Percentiles rank a stretch among this genome's conserved stretches.
These are phyloP conservation scores for Epichloe scottii DNA, from an alignment of 2,329 filamentous ascomycete species.

Conservation along the genomic window DNA sequence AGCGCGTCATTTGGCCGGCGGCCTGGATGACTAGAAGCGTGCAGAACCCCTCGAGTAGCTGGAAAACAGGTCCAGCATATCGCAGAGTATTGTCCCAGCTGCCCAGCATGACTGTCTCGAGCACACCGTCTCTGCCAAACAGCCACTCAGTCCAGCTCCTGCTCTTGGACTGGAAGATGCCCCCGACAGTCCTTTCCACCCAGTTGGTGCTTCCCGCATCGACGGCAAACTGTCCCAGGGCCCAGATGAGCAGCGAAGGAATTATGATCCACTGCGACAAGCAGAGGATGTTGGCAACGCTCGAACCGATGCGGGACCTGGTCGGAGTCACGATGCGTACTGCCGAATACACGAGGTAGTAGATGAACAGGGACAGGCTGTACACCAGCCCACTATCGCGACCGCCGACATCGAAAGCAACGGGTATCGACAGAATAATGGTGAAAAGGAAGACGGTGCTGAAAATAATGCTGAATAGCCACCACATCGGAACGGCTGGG, in stretches of 20 bases:
- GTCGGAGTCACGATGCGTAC: slow-evolving; percentile 73
- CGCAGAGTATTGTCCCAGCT: slow-evolving; percentile 79
- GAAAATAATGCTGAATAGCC: slow-evolving; percentile 66
- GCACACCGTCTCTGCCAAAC: slow-evolving; percentile 71
- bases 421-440: slow-evolving; percentile 88
- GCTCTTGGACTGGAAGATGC: slow-evolving; percentile 48
- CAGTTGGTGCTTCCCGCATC: slow-evolving; percentile 68
- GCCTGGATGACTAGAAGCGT: slow-evolving; percentile 92
- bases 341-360: slow-evolving; percentile 80
- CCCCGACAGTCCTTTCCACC: slow-evolving; percentile 68
- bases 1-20: slow-evolving; percentile 84
- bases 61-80: slow-evolving; percentile 90
- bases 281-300: slow-evolving; percentile 55
- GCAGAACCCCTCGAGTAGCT: slow-evolving; percentile 91
- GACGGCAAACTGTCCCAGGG: slow-evolving; percentile 86
- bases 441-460: slow-evolving; percentile 78
- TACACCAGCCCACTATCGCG: slow-evolving; percentile 89
- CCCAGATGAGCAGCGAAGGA: slow-evolving; percentile 82
- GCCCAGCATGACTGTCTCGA: slow-evolving; percentile 70
- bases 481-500: slow-evolving; percentile 53
- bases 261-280: slow-evolving; percentile 79
- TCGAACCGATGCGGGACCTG: slow-evolving; percentile 60
- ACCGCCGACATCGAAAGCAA: slow-evolving; percentile 96
- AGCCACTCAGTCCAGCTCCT: slow-evolving; percentile 70
- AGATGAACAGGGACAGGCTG: slow-evolving; percentile 75